Conservation (phyloP, 75 land plant genomes). For the Picea sitchensis region DNA sequence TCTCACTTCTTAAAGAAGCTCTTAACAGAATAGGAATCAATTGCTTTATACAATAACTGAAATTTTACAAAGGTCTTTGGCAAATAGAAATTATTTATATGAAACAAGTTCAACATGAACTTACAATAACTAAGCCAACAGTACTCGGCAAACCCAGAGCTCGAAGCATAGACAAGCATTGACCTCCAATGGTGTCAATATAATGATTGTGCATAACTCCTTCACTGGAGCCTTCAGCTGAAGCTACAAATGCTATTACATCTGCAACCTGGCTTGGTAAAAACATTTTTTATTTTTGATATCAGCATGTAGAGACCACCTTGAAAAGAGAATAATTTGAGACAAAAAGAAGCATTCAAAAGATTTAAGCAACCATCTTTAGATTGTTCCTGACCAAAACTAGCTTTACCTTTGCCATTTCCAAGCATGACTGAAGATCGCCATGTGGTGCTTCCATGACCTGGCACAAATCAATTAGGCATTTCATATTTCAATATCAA, state of each 20-base stretch:
- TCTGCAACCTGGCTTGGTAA: slow-evolving; percentile 79
- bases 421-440: slow-evolving; percentile 79
- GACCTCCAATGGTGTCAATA: slow-evolving; percentile 65
- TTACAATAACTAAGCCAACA: slow-evolving; percentile 66
- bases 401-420: slow-evolving; percentile 82
- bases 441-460: slow-evolving; percentile 77
- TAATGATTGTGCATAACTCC: slow-evolving; percentile 17
- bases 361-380: background rate
- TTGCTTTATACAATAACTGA: background rate
- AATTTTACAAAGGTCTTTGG: background rate
- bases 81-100: background rate
- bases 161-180: slow-evolving; percentile 78
- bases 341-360: background rate
- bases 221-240: slow-evolving; percentile 33
- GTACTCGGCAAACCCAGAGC: slow-evolving; percentile 78
- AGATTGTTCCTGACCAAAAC: background rate
- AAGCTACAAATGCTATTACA: slow-evolving; percentile 81
- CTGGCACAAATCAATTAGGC: slow-evolving; percentile 29
- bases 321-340: background rate
- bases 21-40: background rate
- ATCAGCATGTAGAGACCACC: background rate
- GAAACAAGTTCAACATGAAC: slow-evolving; percentile 8
- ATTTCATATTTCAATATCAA: background rate
- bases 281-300: background rate
- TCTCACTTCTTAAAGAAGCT: background rate